These are phyloP conservation scores for Leucocoprinus birnbaumii DNA, from an alignment of 768 basidiomycete species.

Conservation along the genomic window DNA sequence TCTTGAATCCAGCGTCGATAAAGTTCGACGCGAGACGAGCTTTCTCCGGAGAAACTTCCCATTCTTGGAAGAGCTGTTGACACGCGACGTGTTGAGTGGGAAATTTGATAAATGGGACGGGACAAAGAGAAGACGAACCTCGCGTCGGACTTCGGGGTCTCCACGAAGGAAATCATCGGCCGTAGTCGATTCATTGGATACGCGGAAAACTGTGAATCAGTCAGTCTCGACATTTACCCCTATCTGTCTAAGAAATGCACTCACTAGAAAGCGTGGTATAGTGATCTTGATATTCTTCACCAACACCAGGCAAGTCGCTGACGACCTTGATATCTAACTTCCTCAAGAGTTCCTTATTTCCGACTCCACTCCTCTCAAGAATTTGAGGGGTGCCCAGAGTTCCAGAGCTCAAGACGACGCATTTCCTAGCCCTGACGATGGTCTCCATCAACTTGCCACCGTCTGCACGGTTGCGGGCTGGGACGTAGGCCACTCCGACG, in stretches of 20 bases:
- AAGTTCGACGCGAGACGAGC: slow-evolving; percentile 66
- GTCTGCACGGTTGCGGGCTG: slow-evolving; percentile 55
- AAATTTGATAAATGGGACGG: not conserved
- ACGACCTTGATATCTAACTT: slow-evolving; percentile 59
- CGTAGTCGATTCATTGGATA: slow-evolving; percentile 61
- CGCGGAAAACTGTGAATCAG: slow-evolving; percentile 53
- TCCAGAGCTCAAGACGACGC: slow-evolving; percentile 62
- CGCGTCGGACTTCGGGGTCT: slow-evolving; percentile 52
- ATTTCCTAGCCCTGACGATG: slow-evolving; percentile 64
- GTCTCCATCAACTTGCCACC: slow-evolving; percentile 53
- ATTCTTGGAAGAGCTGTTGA: slow-evolving; percentile 53
- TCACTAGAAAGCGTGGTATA: slow-evolving; percentile 65
- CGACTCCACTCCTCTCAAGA: slow-evolving; percentile 71
- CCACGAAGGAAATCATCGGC: slow-evolving; percentile 72
- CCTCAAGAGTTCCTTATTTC: slow-evolving; percentile 49
- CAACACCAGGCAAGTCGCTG: slow-evolving; percentile 69
- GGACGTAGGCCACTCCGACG: slow-evolving; percentile 69
- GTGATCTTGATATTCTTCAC: slow-evolving; percentile 73
- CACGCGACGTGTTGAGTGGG: not conserved
- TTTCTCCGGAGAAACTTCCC: slow-evolving; percentile 67
- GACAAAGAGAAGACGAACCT: slow-evolving; percentile 31
- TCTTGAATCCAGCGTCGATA: slow-evolving; percentile 78
- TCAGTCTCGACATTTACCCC: not conserved
- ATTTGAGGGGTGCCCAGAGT: slow-evolving; percentile 74
- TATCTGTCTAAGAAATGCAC: slow-evolving; percentile 14